Percentiles rank a stretch among this genome's conserved stretches.
phyloP scores from a whole-genome alignment of 176 grass and related monocot genomes.

The Raddia guianensis region DNA sequence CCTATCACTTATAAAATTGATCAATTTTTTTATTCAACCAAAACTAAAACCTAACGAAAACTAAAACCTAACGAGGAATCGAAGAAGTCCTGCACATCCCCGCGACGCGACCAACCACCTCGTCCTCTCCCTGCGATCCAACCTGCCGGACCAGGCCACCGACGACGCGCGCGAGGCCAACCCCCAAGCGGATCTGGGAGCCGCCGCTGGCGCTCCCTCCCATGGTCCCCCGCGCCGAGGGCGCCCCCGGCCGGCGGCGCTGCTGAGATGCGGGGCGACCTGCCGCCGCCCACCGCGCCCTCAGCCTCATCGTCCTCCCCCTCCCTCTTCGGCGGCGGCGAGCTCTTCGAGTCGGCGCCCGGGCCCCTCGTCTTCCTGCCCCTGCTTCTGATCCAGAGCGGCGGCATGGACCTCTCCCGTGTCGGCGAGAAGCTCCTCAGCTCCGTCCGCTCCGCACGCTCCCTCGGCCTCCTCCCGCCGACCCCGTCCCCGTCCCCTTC shows the following conservation, averaged over 20 bases:
- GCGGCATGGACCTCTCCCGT: conserved; percentile 97
- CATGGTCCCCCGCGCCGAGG: conserved; percentile 52
- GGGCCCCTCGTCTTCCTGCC: conserved; percentile 93
- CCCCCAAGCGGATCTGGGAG: conserved; percentile 47
- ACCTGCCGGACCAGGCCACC: conserved; percentile 20
- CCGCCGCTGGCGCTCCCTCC: conserved; percentile 42
- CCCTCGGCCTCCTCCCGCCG: conserved; percentile 71
- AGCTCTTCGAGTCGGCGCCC: conserved; percentile 65
- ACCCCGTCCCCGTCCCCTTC: conserved; percentile 37
- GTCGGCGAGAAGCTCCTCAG: conserved; percentile 97
- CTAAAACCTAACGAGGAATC: too few relatives aligned
- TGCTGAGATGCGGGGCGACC: conserved; percentile 70
- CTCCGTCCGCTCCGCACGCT: conserved; percentile 96
- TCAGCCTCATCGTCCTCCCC: conserved; percentile 27
- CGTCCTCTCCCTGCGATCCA: conserved; percentile 37
- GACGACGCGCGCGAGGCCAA: conserved; percentile 42
- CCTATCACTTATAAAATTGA: too few relatives aligned
- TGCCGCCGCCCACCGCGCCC: conserved; percentile 38
- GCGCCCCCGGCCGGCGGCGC: conserved; percentile 27
- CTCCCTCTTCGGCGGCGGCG: conserved; percentile 51
- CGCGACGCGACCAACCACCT: conserved; percentile 41
- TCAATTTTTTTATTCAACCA: too few relatives aligned
- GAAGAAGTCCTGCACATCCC: background rate
- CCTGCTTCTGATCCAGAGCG: conserved; percentile 92
- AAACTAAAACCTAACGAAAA: too few relatives aligned